Evolutionary conservation across 1,139 yeast genomes (phyloP), one percentile per base, ranked within the genome.

Genomic region (Suhomyces taliae): DNA sequence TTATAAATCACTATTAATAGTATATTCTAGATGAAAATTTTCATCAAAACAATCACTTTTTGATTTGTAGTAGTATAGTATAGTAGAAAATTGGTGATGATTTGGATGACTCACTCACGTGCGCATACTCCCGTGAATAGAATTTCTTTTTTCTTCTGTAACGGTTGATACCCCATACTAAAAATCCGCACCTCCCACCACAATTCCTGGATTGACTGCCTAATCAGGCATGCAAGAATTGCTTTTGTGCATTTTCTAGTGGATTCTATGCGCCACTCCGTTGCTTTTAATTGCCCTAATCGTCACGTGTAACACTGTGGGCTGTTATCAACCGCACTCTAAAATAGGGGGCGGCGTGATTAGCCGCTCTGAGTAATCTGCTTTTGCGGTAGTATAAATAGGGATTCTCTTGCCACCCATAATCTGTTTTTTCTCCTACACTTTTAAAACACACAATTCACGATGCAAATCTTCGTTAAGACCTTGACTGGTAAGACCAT

Each of bases 401-500:
- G 49, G 40, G 42, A 29, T 27, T 9, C 15, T 40, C 42, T 51
- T 47, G 57, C 57, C 56, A 50, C 54, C 47, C 11, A 36, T 31
- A 26, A 32, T 31, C 33, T 7, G 14, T 29, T n/a, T 15, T 34
- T 31, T 27, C 33, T 19, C 3, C 32, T 32, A 27, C 42, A 29
- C 43, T 40, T 27, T 34, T 41, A 43, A 14, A 26, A 41, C 27
- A 36, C 36, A 42, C 27, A 41, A 12, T 15, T 14, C 12, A 43
- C 37, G 29, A 55, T 55, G 59, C 59, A 55, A 64, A 67, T 71
- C 53, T 75, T 75, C 64, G 80, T 70, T 51, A 76, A 76, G 64
- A 83, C 87, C 8, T 71, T 83, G 59, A 83, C 88, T 6, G 88
- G 88, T 64, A 83, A 83, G 72, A 83, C 90, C 38, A 83, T 83